Evolutionary conservation across 106 monocot species (phyloP).

Genomic region (Dendrobium officinale): DNA sequence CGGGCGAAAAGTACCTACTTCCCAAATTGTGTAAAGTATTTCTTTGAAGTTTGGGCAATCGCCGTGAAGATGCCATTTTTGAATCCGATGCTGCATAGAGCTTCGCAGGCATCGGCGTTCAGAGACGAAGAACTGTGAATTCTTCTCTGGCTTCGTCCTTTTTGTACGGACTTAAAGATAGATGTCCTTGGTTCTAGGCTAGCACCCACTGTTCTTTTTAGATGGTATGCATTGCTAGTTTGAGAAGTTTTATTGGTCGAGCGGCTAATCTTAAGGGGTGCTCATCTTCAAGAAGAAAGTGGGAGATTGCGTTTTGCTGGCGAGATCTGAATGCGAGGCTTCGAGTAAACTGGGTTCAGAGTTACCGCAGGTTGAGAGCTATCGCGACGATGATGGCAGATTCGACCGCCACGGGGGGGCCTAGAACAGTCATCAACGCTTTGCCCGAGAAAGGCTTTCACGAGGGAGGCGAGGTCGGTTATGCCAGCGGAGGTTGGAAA

Average conservation of each 20-base stretch:
- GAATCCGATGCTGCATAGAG: neutral
- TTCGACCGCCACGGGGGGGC: neutral
- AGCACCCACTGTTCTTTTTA: neutral
- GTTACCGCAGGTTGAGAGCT: neutral
- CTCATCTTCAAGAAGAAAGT: neutral
- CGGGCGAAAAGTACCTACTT: neutral
- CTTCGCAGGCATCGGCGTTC: neutral
- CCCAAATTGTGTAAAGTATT: neutral
- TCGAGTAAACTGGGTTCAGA: neutral
- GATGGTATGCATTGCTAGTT: conserved; percentile 5
- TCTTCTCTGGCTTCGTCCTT: neutral
- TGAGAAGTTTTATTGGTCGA: neutral
- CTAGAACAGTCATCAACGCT: neutral
- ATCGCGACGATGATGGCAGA: conserved; percentile 2
- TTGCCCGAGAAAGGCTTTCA: neutral
- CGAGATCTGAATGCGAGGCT: neutral
- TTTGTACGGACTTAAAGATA: neutral
- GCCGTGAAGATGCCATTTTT: neutral
- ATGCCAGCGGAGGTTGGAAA: neutral
- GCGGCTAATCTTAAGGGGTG: neutral
- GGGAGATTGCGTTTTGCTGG: neutral
- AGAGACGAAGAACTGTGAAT: neutral
- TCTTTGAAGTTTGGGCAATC: neutral
- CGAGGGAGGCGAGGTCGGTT: neutral
- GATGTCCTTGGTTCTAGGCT: neutral